phyloP scores from a whole-genome alignment of 2,329 filamentous ascomycete species.

The Dendryphion nanum region DNA sequence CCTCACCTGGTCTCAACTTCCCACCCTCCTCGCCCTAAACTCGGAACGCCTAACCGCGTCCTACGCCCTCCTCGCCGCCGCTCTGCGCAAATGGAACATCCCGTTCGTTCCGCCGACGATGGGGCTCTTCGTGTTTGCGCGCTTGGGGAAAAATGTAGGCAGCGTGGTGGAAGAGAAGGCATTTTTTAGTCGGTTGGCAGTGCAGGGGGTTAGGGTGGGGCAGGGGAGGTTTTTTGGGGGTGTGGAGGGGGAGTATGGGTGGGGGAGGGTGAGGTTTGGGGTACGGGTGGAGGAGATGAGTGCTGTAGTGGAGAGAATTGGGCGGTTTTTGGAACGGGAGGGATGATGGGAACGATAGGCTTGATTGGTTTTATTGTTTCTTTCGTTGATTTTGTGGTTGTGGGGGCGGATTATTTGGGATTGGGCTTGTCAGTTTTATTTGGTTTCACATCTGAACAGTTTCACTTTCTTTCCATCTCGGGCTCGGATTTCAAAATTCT shows the following conservation, averaged over 20 bases:
- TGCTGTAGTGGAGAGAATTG: slow-evolving; percentile 13
- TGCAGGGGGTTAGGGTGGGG: slow-evolving; percentile 17
- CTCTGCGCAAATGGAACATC: slow-evolving; percentile 14
- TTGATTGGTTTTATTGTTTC: background rate
- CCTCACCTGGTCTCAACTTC: slow-evolving; percentile 24
- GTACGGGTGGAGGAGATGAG: slow-evolving; percentile 15
- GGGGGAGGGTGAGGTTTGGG: slow-evolving; percentile 26
- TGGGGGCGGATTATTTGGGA: background rate
- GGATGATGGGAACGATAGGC: background rate
- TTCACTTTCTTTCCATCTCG: no score
- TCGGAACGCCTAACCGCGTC: slow-evolving; percentile 21
- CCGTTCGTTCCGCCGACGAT: slow-evolving; percentile 21
- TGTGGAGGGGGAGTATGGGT: slow-evolving; percentile 27
- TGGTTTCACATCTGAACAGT: no score
- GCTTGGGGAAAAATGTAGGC: slow-evolving; percentile 6
- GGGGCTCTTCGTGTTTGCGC: slow-evolving; percentile 29
- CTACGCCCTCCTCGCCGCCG: slow-evolving; percentile 16
- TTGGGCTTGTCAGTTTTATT: no score
- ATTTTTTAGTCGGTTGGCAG: slow-evolving; percentile 17
- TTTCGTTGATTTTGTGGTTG: background rate
- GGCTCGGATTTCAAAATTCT: no score
- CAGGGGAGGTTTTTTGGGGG: slow-evolving; percentile 19
- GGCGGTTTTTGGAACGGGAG: slow-evolving; percentile 10
- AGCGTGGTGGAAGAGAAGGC: slow-evolving; percentile 16
- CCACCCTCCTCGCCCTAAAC: slow-evolving; percentile 23